phyloP scores from a whole-genome alignment of 805 yeast species.

The Saturnispora serradocipensis region DNA sequence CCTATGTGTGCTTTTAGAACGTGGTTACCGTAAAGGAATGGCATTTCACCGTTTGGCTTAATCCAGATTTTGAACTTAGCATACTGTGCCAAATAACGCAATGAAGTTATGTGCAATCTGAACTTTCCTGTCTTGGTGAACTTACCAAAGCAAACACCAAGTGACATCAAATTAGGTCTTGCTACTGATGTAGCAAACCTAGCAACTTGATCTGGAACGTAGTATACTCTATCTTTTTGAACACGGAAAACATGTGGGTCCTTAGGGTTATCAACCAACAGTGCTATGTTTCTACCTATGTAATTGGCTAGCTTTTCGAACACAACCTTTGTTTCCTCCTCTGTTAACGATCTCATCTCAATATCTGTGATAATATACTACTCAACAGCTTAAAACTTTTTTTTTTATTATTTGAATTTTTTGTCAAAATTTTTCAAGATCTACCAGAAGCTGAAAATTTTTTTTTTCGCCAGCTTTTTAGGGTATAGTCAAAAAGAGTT shows the following conservation, averaged over 20 bases:
- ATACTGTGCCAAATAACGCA: conserved; percentile 71
- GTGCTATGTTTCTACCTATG: conserved; percentile 91
- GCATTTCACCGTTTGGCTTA: conserved; percentile 97
- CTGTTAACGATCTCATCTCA: conserved; percentile 86
- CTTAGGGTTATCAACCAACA: conserved; percentile 72
- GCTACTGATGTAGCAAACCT: conserved; percentile 86
- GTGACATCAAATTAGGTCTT: conserved; percentile 80
- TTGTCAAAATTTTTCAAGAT: neutral
- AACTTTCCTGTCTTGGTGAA: conserved; percentile 97
- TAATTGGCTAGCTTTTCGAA: conserved; percentile 95
- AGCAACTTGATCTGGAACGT: conserved; percentile 74
- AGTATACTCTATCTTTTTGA: conserved; percentile 94
- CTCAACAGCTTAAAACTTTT: neutral
- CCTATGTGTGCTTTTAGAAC: conserved; percentile 95
- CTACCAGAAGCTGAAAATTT: conserved; percentile 1
- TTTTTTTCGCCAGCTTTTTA: conserved; percentile 2
- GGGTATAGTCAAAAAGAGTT: neutral
- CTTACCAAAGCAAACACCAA: conserved; percentile 91
- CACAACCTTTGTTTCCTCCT: conserved; percentile 91
- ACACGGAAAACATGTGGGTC: conserved; percentile 91
- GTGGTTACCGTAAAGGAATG: conserved; percentile 92
- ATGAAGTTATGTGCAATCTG: conserved; percentile 87
- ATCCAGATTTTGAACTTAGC: conserved; percentile 96
- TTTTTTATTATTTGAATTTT: neutral
- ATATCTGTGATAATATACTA: neutral